A percentile compares a stretch with the other conserved stretches of the same genome.
Conservation (phyloP, 805 yeast species). For the Ogataea zsoltii region DNA sequence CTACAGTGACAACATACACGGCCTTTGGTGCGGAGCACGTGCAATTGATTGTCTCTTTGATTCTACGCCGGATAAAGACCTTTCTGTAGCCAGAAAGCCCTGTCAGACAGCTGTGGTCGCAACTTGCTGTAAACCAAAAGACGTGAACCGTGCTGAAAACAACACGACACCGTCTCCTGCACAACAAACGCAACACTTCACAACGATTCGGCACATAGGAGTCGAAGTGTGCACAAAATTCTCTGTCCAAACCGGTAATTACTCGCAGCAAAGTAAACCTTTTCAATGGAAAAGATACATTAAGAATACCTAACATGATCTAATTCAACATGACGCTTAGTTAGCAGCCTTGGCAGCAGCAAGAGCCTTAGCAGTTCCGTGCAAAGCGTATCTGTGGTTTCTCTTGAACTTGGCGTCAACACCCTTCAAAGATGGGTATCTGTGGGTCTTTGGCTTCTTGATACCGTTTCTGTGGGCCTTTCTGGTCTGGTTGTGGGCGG, state of each 20-base stretch:
- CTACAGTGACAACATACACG: too few relatives aligned
- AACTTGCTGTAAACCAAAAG: too few relatives aligned
- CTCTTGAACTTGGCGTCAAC: constrained; percentile 99
- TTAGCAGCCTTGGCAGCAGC: constrained; percentile 58
- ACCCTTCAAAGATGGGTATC: constrained; percentile 97
- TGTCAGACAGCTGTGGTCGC: too few relatives aligned
- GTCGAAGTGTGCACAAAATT: too few relatives aligned
- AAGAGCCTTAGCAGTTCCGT: constrained; percentile 93
- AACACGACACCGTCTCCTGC: too few relatives aligned
- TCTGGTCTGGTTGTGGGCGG: constrained; percentile 99
- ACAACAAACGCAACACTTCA: too few relatives aligned
- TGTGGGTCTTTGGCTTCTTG: constrained; percentile 98
- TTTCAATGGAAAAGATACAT: constrained; percentile 7
- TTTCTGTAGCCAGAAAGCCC: too few relatives aligned
- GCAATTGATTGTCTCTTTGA: too few relatives aligned
- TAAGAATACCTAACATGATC: constrained; percentile 5
- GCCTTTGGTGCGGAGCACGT: too few relatives aligned
- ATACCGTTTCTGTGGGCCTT: constrained; percentile 99
- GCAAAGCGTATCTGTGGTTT: constrained; percentile 99
- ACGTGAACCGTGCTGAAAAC: too few relatives aligned
- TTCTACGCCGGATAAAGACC: too few relatives aligned
- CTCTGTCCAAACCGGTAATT: neutral
- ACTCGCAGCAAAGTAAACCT: neutral
- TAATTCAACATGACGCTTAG: constrained; percentile 17
- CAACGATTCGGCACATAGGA: too few relatives aligned